Conservation (phyloP, 2,329 filamentous ascomycete genomes). For the Xylariaceae sp. region DNA sequence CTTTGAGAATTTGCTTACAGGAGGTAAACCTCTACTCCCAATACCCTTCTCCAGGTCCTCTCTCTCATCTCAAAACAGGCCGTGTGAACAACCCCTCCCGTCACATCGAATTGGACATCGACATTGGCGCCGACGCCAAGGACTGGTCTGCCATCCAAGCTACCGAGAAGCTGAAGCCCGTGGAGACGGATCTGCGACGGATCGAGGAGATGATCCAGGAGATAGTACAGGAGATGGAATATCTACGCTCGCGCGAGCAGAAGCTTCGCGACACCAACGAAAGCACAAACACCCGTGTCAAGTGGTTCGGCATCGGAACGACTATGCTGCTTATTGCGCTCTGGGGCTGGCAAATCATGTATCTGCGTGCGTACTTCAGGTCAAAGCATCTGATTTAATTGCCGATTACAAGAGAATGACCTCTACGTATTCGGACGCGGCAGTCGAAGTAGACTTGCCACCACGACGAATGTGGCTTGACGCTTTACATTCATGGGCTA, state of each 20-base stretch:
- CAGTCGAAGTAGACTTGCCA: no score
- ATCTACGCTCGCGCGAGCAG: constrained; percentile 84
- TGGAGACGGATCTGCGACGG: constrained; percentile 89
- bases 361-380: constrained; percentile 95
- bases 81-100: constrained; percentile 52
- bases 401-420: no score
- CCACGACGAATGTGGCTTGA: no score
- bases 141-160: constrained; percentile 97
- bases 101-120: constrained; percentile 85
- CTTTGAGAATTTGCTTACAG: constrained; percentile 78
- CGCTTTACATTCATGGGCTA: no score
- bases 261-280: constrained; percentile 97
- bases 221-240: constrained; percentile 93
- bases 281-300: constrained; percentile 97
- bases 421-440: no score
- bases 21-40: no score
- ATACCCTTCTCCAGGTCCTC: background rate
- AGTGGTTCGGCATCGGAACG: constrained; percentile 95
- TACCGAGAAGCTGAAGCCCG: constrained; percentile 94
- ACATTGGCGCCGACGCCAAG: constrained; percentile 94
- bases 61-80: constrained; percentile 17
- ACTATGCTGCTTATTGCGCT: constrained; percentile 86
- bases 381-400: constrained; percentile 37
- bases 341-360: constrained; percentile 96
- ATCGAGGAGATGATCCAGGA: constrained; percentile 89